phyloP scores from a whole-genome alignment of 2,329 filamentous ascomycete species.

The Ophiostoma montium region DNA sequence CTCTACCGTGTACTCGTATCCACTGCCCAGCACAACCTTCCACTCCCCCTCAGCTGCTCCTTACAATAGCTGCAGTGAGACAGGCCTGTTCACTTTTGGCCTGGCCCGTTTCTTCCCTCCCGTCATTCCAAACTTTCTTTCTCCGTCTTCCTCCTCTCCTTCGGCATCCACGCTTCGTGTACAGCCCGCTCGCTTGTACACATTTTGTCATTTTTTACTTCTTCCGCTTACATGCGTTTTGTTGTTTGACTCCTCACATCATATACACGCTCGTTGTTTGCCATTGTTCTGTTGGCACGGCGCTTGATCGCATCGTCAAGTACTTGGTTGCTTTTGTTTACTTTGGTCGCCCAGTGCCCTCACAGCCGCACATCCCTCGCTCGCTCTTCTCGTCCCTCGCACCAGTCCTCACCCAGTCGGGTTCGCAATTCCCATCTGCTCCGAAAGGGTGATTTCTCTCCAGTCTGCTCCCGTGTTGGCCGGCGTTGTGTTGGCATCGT shows the following conservation, averaged over 20 bases:
- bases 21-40: slow-evolving; percentile 3
- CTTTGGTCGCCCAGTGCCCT: neutral
- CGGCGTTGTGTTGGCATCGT: neutral
- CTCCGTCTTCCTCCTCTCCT: neutral
- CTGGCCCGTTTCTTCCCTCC: neutral
- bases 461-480: neutral
- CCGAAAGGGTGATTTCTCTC: slow-evolving; percentile 8
- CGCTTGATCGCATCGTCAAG: neutral
- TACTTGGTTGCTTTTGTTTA: neutral
- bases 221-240: neutral
- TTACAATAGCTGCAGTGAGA: slow-evolving; percentile 5
- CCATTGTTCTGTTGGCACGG: neutral
- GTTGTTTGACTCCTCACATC: too few species aligned
- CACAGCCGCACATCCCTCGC: neutral
- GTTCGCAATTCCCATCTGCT: neutral
- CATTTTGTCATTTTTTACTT: neutral
- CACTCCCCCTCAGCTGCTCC: neutral
- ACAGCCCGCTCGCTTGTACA: neutral
- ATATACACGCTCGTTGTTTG: neutral
- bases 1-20: neutral
- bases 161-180: neutral
- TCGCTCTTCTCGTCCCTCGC: neutral
- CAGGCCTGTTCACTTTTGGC: neutral
- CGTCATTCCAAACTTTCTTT: slow-evolving; percentile 1
- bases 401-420: neutral